Evolutionary conservation across 306 rosid species (phyloP).

Genomic region (Pyrus bretschneideri): DNA sequence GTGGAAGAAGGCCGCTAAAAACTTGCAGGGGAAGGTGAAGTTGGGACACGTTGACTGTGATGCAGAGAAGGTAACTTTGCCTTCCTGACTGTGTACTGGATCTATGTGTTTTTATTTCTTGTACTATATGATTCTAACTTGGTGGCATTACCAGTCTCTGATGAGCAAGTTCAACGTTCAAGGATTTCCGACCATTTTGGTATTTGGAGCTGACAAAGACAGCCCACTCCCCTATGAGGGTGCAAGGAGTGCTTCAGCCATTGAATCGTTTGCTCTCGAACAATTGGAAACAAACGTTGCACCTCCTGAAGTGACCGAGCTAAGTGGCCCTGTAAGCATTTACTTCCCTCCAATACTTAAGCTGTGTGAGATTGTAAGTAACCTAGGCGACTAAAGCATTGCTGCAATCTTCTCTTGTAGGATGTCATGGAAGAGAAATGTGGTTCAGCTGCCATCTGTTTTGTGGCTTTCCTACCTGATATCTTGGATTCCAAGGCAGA

Average conservation of each 20-base stretch:
- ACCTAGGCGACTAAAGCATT: not conserved
- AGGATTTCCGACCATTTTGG: slow-evolving; percentile 95
- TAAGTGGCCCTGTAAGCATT: slow-evolving; percentile 59
- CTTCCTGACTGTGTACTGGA: not conserved
- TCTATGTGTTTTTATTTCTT: not conserved
- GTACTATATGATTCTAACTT: slow-evolving; percentile 24
- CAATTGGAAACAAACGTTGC: slow-evolving; percentile 81
- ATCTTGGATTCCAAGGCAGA: slow-evolving; percentile 96
- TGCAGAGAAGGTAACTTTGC: slow-evolving; percentile 67
- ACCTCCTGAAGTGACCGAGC: slow-evolving; percentile 93
- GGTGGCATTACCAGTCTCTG: slow-evolving; percentile 57
- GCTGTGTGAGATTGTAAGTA: slow-evolving; percentile 1
- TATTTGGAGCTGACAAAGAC: slow-evolving; percentile 95
- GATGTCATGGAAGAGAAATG: slow-evolving; percentile 89
- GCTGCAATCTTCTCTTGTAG: slow-evolving; percentile 26
- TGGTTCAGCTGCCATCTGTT: slow-evolving; percentile 91
- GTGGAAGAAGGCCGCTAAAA: slow-evolving; percentile 84
- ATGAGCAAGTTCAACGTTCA: slow-evolving; percentile 95
- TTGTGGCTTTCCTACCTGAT: slow-evolving; percentile 93
- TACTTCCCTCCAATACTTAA: slow-evolving; percentile 8
- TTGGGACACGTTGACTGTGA: slow-evolving; percentile 98
- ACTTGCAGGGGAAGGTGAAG: slow-evolving; percentile 81
- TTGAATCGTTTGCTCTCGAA: slow-evolving; percentile 82
- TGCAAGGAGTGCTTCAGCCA: slow-evolving; percentile 74
- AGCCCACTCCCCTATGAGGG: slow-evolving; percentile 87